Percentiles rank a stretch among this genome's conserved stretches.
These are phyloP conservation scores for Hypseocharis bilobata DNA, from an alignment of 441 rosid genomes.

Conservation along the genomic window DNA sequence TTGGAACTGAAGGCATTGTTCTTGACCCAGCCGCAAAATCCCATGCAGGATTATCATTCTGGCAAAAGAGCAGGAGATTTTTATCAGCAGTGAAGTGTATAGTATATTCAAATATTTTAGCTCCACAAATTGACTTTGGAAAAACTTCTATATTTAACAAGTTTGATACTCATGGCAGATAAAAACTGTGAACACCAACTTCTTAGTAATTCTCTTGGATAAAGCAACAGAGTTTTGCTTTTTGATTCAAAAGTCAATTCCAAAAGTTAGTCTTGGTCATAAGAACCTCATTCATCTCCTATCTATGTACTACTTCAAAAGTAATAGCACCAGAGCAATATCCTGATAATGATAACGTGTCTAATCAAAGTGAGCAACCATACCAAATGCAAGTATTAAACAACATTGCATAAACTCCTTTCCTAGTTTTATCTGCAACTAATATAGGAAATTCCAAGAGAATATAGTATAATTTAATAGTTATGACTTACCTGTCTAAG, in stretches of 20 bases:
- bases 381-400: background rate
- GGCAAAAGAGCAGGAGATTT: constrained; percentile 5
- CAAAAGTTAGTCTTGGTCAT: background rate
- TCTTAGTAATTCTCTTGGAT: background rate
- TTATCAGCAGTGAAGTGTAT: background rate
- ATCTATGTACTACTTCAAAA: no score
- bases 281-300: background rate
- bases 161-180: background rate
- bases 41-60: constrained; percentile 26
- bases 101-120: no score
- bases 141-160: background rate
- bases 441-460: background rate
- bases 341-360: background rate
- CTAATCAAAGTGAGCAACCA: background rate
- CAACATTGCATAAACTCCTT: background rate
- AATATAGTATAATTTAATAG: background rate
- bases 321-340: no score
- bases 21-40: constrained; percentile 23
- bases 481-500: constrained; percentile 29
- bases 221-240: background rate
- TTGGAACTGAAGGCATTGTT: constrained; percentile 16
- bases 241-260: no score
- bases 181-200: background rate
- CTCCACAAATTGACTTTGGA: no score
- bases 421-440: background rate